These are phyloP conservation scores for Metschnikowia colocasiae DNA, from an alignment of 805 yeast genomes.

Conservation along the genomic window DNA sequence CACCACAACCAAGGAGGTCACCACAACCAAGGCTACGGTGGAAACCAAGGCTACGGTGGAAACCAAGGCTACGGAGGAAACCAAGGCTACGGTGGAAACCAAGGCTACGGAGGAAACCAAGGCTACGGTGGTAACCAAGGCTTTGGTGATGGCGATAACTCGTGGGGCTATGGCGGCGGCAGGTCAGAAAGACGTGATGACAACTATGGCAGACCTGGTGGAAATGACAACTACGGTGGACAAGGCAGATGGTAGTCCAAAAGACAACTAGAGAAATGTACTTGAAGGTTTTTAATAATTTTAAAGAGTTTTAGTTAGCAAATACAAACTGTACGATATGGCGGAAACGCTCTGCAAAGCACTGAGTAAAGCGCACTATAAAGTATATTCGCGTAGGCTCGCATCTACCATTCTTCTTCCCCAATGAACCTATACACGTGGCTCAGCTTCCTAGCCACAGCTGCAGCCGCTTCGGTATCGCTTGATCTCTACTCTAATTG, in stretches of 20 bases:
- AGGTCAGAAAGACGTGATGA: constrained; percentile 4
- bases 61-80: not conserved
- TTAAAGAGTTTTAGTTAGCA: no score
- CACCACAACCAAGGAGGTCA: constrained; percentile 1
- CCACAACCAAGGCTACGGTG: constrained; percentile 3
- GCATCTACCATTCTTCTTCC: not conserved
- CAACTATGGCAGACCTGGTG: not conserved
- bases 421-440: not conserved
- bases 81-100: constrained; percentile 8
- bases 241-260: constrained; percentile 10
- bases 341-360: not conserved
- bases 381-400: not conserved
- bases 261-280: no score
- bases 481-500: constrained; percentile 13
- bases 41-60: not conserved
- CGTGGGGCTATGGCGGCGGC: constrained; percentile 8
- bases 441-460: not conserved
- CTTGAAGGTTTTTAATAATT: no score
- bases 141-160: not conserved
- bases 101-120: not conserved
- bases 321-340: not conserved
- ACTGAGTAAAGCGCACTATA: not conserved
- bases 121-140: constrained; percentile 1
- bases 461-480: constrained; percentile 6
- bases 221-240: constrained; percentile 9